A percentile compares a stretch with the other conserved stretches of the same genome.
phyloP scores from a whole-genome alignment of 2,329 filamentous ascomycete species.

The Seiridium unicorne region DNA sequence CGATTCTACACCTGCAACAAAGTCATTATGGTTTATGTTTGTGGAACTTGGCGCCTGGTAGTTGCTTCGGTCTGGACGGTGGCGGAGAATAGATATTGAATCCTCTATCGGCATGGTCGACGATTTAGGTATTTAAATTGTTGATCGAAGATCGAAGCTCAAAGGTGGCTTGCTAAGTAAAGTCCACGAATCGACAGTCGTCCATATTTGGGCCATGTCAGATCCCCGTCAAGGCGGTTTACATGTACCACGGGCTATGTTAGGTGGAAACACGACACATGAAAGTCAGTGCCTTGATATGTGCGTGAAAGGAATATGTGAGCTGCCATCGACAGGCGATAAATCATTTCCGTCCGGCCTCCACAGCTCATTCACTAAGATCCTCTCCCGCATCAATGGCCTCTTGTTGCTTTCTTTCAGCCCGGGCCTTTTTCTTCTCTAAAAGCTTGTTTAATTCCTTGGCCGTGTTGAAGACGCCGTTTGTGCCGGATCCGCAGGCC shows the following conservation, averaged over 20 bases:
- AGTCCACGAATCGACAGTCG: neutral
- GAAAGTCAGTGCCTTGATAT: no score
- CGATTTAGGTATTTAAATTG: neutral
- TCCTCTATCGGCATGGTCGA: neutral
- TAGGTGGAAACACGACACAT: no score
- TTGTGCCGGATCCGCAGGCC: conserved; percentile 79
- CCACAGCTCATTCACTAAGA: conserved; percentile 41
- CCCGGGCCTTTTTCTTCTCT: conserved; percentile 66
- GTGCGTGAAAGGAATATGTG: no score
- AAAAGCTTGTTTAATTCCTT: conserved; percentile 80
- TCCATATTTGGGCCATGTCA: conserved; percentile 5
- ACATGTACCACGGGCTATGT: no score
- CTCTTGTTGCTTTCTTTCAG: conserved; percentile 54
- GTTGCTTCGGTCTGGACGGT: neutral
- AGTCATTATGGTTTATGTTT: neutral
- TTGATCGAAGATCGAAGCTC: neutral
- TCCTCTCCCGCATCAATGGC: conserved; percentile 44
- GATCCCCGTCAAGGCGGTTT: no score
- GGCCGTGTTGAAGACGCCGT: conserved; percentile 85
- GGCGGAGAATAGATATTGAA: neutral
- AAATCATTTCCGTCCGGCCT: neutral
- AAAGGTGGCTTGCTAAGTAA: neutral
- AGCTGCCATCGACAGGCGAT: no score
- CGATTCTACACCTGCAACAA: neutral
- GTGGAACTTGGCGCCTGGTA: neutral